These are phyloP conservation scores for Cryptomeria japonica DNA, from an alignment of 75 land plant species.

Conservation along the genomic window DNA sequence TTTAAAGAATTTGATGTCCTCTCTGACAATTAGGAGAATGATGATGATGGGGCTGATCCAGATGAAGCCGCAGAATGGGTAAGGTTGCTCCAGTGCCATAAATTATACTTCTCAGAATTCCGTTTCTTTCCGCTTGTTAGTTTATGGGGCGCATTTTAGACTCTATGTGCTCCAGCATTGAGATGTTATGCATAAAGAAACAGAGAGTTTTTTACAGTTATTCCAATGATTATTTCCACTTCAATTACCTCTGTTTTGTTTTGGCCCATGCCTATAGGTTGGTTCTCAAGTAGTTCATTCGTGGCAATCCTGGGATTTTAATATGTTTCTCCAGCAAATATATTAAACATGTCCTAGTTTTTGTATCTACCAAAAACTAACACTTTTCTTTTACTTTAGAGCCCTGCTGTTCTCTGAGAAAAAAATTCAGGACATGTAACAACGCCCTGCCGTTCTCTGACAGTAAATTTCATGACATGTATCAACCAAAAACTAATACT, in stretches of 20 bases:
- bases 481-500: no score
- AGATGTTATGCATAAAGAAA: no score
- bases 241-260: neutral
- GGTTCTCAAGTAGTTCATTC: neutral
- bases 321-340: neutral
- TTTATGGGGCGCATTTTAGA: neutral
- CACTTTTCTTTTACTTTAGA: no score
- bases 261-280: neutral
- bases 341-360: neutral
- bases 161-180: neutral
- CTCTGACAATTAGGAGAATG: neutral
- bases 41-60: neutral
- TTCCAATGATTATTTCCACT: neutral
- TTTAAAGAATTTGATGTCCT: neutral
- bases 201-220: neutral
- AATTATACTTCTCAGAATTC: neutral
- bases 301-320: neutral
- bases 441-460: no score
- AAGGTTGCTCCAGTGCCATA: neutral
- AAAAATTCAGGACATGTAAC: neutral
- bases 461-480: no score
- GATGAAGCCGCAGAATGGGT: neutral
- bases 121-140: neutral
- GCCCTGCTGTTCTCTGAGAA: neutral
- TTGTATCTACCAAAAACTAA: neutral